A percentile compares a stretch with the other conserved stretches of the same genome.
phyloP scores from a whole-genome alignment of 805 yeast genomes.

The Nakazawaea wyomingensis region DNA sequence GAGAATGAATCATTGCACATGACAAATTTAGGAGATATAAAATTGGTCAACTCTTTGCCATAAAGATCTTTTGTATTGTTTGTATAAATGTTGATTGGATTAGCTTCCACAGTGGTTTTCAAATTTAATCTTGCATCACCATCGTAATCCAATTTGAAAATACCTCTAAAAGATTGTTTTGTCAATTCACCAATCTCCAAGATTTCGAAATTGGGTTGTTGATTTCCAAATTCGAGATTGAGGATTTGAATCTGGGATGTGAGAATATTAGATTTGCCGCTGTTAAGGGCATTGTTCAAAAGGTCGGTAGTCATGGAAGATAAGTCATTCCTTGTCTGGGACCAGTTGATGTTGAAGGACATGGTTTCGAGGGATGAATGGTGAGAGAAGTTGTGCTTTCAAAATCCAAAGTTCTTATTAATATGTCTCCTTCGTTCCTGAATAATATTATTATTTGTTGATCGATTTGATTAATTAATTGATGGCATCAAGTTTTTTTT shows the following conservation, averaged over 20 bases:
- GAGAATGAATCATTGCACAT: conserved; percentile 65
- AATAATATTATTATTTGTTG: too few species aligned
- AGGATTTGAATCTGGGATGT: conserved; percentile 65
- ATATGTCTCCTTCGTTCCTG: not conserved
- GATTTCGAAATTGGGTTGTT: conserved; percentile 72
- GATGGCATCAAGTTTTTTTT: too few species aligned
- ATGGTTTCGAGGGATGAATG: conserved; percentile 27
- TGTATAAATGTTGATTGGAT: conserved; percentile 65
- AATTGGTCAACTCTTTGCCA: conserved; percentile 33
- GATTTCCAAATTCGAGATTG: conserved; percentile 67
- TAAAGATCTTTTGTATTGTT: conserved; percentile 25
- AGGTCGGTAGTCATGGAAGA: conserved; percentile 59
- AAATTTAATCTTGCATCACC: conserved; percentile 76
- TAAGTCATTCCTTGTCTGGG: conserved; percentile 61
- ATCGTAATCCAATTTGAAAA: conserved; percentile 67
- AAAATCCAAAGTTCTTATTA: not conserved
- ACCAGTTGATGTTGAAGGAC: conserved; percentile 82
- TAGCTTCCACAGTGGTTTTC: conserved; percentile 79
- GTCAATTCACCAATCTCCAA: conserved; percentile 81
- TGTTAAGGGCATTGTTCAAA: conserved; percentile 66
- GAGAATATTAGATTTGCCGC: conserved; percentile 67
- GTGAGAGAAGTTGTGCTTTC: not conserved
- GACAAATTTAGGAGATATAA: conserved; percentile 62
- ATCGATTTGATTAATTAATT: too few species aligned
- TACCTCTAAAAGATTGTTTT: conserved; percentile 71